Conservation (phyloP, 2,329 filamentous ascomycete genomes). For the Penicillium sp. region DNA sequence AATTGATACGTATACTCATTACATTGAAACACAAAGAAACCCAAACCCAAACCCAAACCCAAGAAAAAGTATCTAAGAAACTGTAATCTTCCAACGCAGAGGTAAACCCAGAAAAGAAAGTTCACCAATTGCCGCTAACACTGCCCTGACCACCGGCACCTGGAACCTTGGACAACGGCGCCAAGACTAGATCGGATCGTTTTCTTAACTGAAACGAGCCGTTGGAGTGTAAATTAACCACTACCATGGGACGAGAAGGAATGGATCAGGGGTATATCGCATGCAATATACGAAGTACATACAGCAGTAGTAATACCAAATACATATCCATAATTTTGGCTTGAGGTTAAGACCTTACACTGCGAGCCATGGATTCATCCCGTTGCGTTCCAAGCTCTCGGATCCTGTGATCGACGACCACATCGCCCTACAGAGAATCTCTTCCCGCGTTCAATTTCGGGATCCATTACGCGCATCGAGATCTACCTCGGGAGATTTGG, state of each 20-base stretch:
- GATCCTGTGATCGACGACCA: constrained; percentile 18
- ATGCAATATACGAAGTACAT: too few species aligned
- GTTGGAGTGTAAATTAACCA: neutral
- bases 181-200: constrained; percentile 8
- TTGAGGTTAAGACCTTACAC: neutral
- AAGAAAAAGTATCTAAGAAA: neutral
- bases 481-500: neutral
- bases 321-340: too few species aligned
- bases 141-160: constrained; percentile 15
- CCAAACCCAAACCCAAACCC: too few species aligned
- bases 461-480: neutral
- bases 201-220: constrained; percentile 4
- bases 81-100: neutral
- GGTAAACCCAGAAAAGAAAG: constrained; percentile 1
- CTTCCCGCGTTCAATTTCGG: constrained; percentile 9
- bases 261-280: constrained; percentile 6
- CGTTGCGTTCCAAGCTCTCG: constrained; percentile 21
- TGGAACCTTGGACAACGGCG: constrained; percentile 9
- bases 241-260: neutral
- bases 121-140: constrained; percentile 13
- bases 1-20: too few species aligned
- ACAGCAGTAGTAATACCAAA: too few species aligned
- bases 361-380: constrained; percentile 4
- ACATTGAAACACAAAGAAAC: neutral
- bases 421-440: constrained; percentile 10